Percentiles rank a stretch among this genome's conserved stretches.
Conservation (phyloP, 2,329 filamentous ascomycete genomes). For the Calonectria hawksworthii region DNA sequence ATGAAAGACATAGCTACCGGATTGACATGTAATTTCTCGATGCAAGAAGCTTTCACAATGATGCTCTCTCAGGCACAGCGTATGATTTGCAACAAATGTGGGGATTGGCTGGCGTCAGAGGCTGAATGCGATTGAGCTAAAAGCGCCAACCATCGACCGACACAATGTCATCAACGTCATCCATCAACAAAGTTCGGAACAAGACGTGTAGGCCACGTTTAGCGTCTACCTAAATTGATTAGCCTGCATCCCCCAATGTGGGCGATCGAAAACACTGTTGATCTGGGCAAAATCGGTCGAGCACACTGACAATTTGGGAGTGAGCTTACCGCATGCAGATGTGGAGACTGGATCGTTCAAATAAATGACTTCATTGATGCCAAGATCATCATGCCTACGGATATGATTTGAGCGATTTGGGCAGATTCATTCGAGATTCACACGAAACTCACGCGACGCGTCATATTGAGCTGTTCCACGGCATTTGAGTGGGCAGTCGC, state of each 20-base stretch:
- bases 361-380: not conserved
- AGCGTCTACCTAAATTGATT: not conserved
- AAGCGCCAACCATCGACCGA: conserved; percentile 2
- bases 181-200: not conserved
- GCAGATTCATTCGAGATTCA: not conserved
- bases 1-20: no score
- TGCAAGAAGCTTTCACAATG: not conserved
- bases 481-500: not conserved
- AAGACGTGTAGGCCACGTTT: not conserved
- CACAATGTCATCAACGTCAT: conserved; percentile 13
- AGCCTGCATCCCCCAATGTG: not conserved
- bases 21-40: not conserved
- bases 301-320: not conserved
- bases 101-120: not conserved
- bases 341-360: not conserved
- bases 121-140: conserved; percentile 1
- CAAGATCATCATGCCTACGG: not conserved
- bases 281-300: not conserved
- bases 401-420: not conserved
- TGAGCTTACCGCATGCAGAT: conserved; percentile 7
- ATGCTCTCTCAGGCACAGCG: not conserved
- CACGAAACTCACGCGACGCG: not conserved
- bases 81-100: not conserved
- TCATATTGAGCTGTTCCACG: conserved; percentile 1
- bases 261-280: not conserved